Evolutionary conservation across 345 rosid genomes (phyloP).

Genomic region (Boechera divaricarpa): DNA sequence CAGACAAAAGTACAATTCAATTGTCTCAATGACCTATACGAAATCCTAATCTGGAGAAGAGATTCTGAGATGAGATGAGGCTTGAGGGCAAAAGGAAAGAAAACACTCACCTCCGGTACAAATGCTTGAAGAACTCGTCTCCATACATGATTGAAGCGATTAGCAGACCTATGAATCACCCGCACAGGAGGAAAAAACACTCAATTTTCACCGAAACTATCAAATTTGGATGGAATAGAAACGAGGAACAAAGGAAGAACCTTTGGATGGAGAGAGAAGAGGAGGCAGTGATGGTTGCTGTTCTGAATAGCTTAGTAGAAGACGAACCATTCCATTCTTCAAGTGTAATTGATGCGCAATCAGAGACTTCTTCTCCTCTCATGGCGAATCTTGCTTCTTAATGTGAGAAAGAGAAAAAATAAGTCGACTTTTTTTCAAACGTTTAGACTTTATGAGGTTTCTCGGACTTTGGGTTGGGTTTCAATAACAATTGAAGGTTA

Average conservation of each 20-base stretch:
- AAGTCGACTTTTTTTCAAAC: background rate
- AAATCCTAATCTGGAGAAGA: slow-evolving; percentile 10
- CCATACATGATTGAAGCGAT: slow-evolving; percentile 75
- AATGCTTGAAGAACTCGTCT: slow-evolving; percentile 86
- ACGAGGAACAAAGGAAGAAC: slow-evolving; percentile 41
- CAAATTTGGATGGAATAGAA: slow-evolving; percentile 9
- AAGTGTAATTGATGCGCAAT: slow-evolving; percentile 38
- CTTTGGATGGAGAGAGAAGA: slow-evolving; percentile 67
- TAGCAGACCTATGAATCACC: slow-evolving; percentile 54
- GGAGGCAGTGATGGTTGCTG: slow-evolving; percentile 65
- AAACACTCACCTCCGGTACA: slow-evolving; percentile 79
- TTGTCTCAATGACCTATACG: background rate
- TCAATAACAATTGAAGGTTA: slow-evolving; percentile 27
- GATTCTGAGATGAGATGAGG: background rate
- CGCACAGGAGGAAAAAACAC: background rate
- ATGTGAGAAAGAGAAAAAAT: background rate
- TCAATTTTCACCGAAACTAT: slow-evolving; percentile 29
- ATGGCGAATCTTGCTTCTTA: slow-evolving; percentile 18
- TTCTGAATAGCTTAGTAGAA: slow-evolving; percentile 70
- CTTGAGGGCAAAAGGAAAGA: background rate
- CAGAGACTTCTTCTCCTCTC: slow-evolving; percentile 36
- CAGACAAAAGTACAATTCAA: slow-evolving; percentile 4
- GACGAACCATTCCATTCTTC: slow-evolving; percentile 92
- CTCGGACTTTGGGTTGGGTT: slow-evolving; percentile 20
- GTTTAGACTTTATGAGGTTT: background rate